Evolutionary conservation across 2,329 filamentous ascomycete genomes (phyloP), one percentile per base, ranked within the genome.

Genomic region (Bipolaris bicolor): DNA sequence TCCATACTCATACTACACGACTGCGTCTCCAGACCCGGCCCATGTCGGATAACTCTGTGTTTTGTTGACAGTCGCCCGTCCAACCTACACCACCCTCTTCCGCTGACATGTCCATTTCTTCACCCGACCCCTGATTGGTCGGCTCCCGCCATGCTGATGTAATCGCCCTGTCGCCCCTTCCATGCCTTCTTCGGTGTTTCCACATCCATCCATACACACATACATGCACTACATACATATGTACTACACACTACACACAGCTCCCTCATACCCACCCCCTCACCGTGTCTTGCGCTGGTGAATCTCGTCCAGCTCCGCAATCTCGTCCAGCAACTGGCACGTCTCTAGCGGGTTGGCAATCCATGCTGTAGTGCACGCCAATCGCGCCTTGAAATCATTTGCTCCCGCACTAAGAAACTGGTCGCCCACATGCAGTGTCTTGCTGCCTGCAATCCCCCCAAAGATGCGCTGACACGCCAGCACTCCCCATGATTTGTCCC

Each of bases 401-500:
- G 92, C 92, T 11, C 74, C 74, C 3, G 94, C 94, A 60, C 91
- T 96, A 62, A 99, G 80, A 76, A 99, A 99, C 79, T 99, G 95
- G 77, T 99, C 87, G 13, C 95, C 95, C 4, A 99, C 91, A 78
- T 99, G 95, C 56, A 99, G 82, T 7, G 93, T 97, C 70, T 90
- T 90, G 63, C 89, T 86, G 3, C 88, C 90, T 48, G 84, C 82
- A 66, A 97, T 86, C 1, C 82, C 86, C 3, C 90, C 90, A 74
- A 97, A 97, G 81, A 92, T 97, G 56, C 88, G 85, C 80, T 99
- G 95, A 74, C 93, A 97, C 3, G 93, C 92, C 33, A 90, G 84
- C 2, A 99, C 95, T 63, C 95, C 95, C 90, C 93, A 96, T 51
- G 89, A 92, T 80, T 99, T 99, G 79, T 99, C 95, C 54, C 95